phyloP scores from a whole-genome alignment of 208 protist species.

The Hexamita inflata region DNA sequence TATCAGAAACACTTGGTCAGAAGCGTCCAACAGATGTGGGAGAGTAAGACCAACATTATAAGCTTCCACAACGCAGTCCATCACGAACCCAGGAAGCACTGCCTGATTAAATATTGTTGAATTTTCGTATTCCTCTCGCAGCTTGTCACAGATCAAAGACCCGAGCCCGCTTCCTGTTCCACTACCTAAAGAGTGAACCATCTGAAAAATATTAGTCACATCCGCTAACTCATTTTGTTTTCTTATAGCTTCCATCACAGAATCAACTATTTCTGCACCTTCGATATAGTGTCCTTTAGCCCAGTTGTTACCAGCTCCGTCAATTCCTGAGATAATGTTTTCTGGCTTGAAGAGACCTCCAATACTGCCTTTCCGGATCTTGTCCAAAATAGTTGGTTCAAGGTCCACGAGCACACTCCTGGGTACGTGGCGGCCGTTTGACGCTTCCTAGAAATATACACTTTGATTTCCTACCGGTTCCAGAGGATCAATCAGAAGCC shows the following conservation, averaged over 20 bases:
- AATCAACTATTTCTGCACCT: conserved; percentile 82
- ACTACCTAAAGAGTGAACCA: too few relatives aligned
- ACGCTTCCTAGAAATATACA: too few relatives aligned
- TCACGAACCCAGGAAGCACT: too few relatives aligned
- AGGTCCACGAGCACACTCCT: too few relatives aligned
- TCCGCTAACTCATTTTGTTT: conserved; percentile 84
- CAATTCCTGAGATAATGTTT: too few relatives aligned
- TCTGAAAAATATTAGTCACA: conserved; percentile 87
- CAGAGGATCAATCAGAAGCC: too few relatives aligned
- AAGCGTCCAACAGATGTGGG: conserved; percentile 11
- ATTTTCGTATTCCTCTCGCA: conserved; percentile 87
- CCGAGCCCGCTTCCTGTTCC: conserved; percentile 90
- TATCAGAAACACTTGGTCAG: too few relatives aligned
- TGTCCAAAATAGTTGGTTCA: conserved; percentile 55
- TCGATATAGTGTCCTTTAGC: conserved; percentile 90
- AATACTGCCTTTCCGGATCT: conserved; percentile 41
- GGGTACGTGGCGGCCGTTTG: too few relatives aligned
- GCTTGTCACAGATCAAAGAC: conserved; percentile 75
- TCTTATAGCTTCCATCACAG: conserved; percentile 71
- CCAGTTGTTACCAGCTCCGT: too few relatives aligned
- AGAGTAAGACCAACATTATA: conserved; percentile 33
- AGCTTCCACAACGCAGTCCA: conserved; percentile 38
- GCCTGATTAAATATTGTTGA: too few relatives aligned
- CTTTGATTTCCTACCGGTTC: too few relatives aligned
- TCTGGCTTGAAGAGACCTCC: conserved; percentile 51